Base-by-base conservation (phyloP, 805 yeast genomes). In the Sugiyamaella mastotermitis region DNA sequence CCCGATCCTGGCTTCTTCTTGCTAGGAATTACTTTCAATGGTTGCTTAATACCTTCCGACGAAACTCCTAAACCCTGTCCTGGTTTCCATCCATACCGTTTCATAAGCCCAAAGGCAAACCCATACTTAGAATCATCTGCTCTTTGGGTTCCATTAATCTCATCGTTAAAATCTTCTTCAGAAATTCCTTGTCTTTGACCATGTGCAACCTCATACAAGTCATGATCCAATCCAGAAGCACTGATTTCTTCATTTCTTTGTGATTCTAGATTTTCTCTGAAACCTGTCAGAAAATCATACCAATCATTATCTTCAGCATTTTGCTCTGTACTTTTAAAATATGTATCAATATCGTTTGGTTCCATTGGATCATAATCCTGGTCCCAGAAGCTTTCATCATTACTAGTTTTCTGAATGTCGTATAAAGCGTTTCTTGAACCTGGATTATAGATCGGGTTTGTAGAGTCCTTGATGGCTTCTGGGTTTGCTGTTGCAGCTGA, bases 51-150 rank as follows among this genome's bases (percentile, higher is more conserved):
- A 7, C 50, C 50, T 8, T 16, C 25, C 3, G 29, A 19, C 13
- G 14, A 16, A 1, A 22, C n/a, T 5, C 50, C 50, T n/a, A 46
- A 31, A 5, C 48, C 50, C n/a, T 24, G 11, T 5, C 50, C 50
- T 11, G 50, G 50, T 18, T 41, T 33, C 50, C 50, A 46, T 15
- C 50, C 50, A 22, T 46, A 46, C 14, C 31, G 35, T 20, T 41
- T 16, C 13, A 46, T 33, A 4, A 46, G 24, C 14, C 24, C 25
- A 8, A 16, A n/a, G 3, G 41, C 42, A 28, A 45, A 29, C 5
- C 28, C 9, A 26, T 9, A 4, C 7, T 21, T 11, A 38, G 17
- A 13, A 17, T 27, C 10, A 13, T 17, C 11, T 41, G 24, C 18
- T 18, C 35, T 34, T 33, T 29, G 13, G n/a, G 19, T 5, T 26